These are phyloP conservation scores for Cryptococcus sp. DNA, from an alignment of 1,284 basidiomycete genomes.

Conservation along the genomic window DNA sequence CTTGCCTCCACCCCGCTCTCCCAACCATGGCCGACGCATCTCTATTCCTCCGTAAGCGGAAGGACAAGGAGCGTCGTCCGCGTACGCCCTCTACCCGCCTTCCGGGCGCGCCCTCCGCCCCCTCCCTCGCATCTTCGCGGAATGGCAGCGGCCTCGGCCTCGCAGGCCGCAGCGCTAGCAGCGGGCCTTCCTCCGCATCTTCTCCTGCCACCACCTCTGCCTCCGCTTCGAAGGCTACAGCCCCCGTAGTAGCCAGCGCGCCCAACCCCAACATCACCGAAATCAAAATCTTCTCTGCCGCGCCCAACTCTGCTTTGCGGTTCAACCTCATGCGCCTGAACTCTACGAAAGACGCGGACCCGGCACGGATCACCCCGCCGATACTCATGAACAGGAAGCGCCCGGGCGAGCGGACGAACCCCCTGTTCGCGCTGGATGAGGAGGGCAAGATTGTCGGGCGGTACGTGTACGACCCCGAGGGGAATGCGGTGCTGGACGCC, in stretches of 20 bases:
- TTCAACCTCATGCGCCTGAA: constrained; percentile 45
- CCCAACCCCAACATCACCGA: constrained; percentile 24
- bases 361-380: constrained; percentile 27
- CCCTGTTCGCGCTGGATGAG: constrained; percentile 32
- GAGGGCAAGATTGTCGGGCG: constrained; percentile 39
- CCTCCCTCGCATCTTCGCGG: background rate
- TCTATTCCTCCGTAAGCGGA: constrained; percentile 40
- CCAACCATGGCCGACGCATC: constrained; percentile 32
- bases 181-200: background rate
- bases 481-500: constrained; percentile 37
- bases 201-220: constrained; percentile 1
- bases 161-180: no score
- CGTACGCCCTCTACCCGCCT: constrained; percentile 5
- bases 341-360: constrained; percentile 30
- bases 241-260: constrained; percentile 1
- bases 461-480: constrained; percentile 39
- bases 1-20: background rate
- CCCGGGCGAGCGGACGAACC: constrained; percentile 30
- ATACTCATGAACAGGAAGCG: constrained; percentile 43
- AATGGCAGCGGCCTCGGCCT: background rate
- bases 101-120: background rate
- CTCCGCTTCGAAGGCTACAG: background rate
- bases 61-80: constrained; percentile 24
- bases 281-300: constrained; percentile 40
- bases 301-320: constrained; percentile 21